Conservation (phyloP, 2,329 filamentous ascomycete genomes). For the Colletotrichum agaves region DNA sequence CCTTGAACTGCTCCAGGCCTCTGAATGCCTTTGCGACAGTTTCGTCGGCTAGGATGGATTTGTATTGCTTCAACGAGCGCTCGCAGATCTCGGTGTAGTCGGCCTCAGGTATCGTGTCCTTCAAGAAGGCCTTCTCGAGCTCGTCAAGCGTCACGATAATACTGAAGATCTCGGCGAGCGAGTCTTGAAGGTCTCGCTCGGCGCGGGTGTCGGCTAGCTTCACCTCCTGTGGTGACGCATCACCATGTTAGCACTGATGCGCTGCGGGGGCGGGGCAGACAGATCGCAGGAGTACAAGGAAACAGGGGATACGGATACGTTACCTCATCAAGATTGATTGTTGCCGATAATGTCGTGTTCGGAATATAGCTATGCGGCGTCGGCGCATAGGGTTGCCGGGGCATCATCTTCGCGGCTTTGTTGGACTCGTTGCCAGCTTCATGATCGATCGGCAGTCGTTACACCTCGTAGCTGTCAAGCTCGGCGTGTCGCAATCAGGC, state of each 20-base stretch:
- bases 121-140: slow-evolving; percentile 94
- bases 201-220: slow-evolving; percentile 88
- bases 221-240: slow-evolving; percentile 74
- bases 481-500: slow-evolving; percentile 1
- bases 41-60: slow-evolving; percentile 90
- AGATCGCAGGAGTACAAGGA: slow-evolving; percentile 25
- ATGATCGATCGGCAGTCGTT: slow-evolving; percentile 29
- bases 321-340: slow-evolving; percentile 94
- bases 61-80: slow-evolving; percentile 94
- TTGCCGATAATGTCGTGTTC: slow-evolving; percentile 82
- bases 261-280: slow-evolving; percentile 52
- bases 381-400: slow-evolving; percentile 82
- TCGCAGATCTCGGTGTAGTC: slow-evolving; percentile 98
- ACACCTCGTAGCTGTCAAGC: slow-evolving; percentile 25
- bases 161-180: slow-evolving; percentile 95
- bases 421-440: slow-evolving; percentile 25
- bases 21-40: slow-evolving; percentile 89
- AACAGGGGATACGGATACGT: slow-evolving; percentile 26
- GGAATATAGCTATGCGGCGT: slow-evolving; percentile 93
- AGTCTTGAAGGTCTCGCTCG: slow-evolving; percentile 94
- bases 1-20: slow-evolving; percentile 90
- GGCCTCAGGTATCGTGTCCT: slow-evolving; percentile 89
- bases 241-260: slow-evolving; percentile 25
- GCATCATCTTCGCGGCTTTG: slow-evolving; percentile 57
- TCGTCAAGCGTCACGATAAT: slow-evolving; percentile 97